These are phyloP conservation scores for Erysimum cheiranthoides DNA, from an alignment of 345 rosid genomes.

Conservation along the genomic window DNA sequence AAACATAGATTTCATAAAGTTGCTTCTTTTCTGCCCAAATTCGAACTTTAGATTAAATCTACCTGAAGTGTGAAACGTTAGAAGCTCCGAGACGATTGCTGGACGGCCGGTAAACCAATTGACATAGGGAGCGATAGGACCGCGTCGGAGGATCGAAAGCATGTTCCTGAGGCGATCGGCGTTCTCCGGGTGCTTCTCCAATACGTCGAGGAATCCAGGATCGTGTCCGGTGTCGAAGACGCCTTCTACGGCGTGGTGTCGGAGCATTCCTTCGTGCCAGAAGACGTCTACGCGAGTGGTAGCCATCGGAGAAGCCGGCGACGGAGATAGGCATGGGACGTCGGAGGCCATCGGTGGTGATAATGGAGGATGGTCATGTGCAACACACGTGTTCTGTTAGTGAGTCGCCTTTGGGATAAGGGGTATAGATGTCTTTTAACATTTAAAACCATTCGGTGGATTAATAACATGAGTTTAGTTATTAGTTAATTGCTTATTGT, in stretches of 20 bases:
- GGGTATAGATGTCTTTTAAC: conserved; percentile 3
- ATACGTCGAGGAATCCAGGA: conserved; percentile 75
- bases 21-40: not conserved
- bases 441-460: not conserved
- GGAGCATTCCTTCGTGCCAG: conserved; percentile 93
- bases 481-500: not conserved
- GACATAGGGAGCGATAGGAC: conserved; percentile 75
- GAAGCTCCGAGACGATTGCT: conserved; percentile 64
- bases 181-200: conserved; percentile 88
- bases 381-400: not conserved
- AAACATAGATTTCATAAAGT: not conserved
- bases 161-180: conserved; percentile 78
- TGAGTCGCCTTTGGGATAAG: not conserved
- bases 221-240: conserved; percentile 70
- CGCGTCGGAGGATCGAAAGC: conserved; percentile 78
- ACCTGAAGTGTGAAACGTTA: conserved; percentile 77
- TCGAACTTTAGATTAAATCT: not conserved
- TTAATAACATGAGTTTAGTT: not conserved
- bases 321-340: conserved; percentile 16
- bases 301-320: conserved; percentile 28
- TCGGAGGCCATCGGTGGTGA: conserved; percentile 16
- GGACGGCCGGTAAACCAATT: conserved; percentile 69
- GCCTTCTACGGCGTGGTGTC: conserved; percentile 68
- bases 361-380: not conserved
- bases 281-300: conserved; percentile 56